phyloP scores from a whole-genome alignment of 2,329 filamentous ascomycete species.

The Colletotrichum navitas region DNA sequence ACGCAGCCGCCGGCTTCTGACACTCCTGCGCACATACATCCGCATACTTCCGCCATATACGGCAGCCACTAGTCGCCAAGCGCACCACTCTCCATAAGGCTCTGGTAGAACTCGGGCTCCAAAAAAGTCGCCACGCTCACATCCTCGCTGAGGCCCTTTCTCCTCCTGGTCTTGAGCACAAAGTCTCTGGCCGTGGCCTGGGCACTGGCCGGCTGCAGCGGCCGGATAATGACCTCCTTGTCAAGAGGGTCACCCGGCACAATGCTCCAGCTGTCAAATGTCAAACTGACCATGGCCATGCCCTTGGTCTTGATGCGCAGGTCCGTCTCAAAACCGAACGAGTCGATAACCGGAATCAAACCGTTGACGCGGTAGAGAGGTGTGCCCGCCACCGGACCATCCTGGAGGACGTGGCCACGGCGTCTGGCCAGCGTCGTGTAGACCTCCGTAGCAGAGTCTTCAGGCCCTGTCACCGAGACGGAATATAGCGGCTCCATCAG shows the following conservation, averaged over 20 bases:
- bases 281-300: constrained; percentile 87
- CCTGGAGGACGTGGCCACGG: constrained; percentile 92
- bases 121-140: constrained; percentile 96
- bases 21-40: neutral
- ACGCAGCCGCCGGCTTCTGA: constrained; percentile 8
- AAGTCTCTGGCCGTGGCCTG: constrained; percentile 96
- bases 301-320: constrained; percentile 96
- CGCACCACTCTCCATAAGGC: constrained; percentile 88
- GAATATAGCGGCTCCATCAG: constrained; percentile 97
- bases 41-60: neutral
- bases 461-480: constrained; percentile 91
- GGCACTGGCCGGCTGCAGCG: constrained; percentile 87
- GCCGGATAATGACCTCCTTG: constrained; percentile 82
- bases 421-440: constrained; percentile 93
- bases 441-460: constrained; percentile 86
- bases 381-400: constrained; percentile 93
- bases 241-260: constrained; percentile 97
- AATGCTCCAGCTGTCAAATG: constrained; percentile 96
- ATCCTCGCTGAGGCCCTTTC: constrained; percentile 96
- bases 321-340: constrained; percentile 98
- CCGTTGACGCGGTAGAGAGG: constrained; percentile 93
- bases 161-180: constrained; percentile 91
- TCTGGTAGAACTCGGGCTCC: constrained; percentile 92
- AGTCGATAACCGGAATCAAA: constrained; percentile 94
- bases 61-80: constrained; percentile 66